A percentile compares a stretch with the other conserved stretches of the same genome.
Conservation (phyloP, 768 basidiomycete genomes). For the Termitomyces sp. region DNA sequence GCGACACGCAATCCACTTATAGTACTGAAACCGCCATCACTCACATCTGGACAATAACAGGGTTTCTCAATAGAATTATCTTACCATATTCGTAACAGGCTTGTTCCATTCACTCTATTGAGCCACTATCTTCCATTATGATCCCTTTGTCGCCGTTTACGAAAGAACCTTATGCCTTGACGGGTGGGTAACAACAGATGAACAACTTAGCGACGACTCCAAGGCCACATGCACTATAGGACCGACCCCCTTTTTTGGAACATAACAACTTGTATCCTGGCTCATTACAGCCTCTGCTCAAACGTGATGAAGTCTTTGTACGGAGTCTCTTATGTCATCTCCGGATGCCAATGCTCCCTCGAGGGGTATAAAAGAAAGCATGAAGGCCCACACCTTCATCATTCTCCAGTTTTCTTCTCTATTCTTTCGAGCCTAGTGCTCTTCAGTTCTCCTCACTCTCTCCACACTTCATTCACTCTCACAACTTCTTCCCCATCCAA, state of each 20-base stretch:
- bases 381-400: neutral
- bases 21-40: neutral
- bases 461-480: neutral
- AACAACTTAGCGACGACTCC: neutral
- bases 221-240: neutral
- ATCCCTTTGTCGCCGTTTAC: neutral
- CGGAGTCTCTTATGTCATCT: neutral
- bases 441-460: neutral
- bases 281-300: neutral
- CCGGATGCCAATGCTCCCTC: neutral
- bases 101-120: neutral
- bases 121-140: neutral
- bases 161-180: neutral
- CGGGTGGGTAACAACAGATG: neutral
- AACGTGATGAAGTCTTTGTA: neutral
- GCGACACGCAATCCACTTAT: neutral
- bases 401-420: neutral
- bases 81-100: neutral
- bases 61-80: neutral
- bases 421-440: constrained; percentile 2
- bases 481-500: neutral
- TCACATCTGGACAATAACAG: neutral
- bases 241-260: neutral
- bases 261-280: neutral
- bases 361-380: neutral